Evolutionary conservation across 1,284 basidiomycete genomes (phyloP).

Genomic region (Cystobasidium slooffiae): DNA sequence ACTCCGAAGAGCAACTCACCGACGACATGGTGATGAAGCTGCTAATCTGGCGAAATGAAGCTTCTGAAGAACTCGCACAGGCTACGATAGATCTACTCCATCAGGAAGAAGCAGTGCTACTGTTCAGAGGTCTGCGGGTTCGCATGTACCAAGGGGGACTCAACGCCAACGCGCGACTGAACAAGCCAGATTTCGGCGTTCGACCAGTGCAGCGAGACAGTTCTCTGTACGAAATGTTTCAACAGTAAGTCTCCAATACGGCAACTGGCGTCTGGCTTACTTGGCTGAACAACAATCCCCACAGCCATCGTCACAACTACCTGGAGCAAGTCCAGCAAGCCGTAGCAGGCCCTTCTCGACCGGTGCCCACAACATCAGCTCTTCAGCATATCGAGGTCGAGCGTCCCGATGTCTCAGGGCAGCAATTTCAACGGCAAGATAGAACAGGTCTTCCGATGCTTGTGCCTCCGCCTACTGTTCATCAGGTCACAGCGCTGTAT

Average conservation of each 20-base stretch:
- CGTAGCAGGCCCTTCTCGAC: no score
- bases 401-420: no score
- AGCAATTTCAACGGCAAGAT: no score
- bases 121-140: slow-evolving; percentile 6
- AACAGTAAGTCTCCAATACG: not conserved
- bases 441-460: no score
- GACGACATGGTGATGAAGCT: slow-evolving; percentile 14
- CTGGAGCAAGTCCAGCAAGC: no score
- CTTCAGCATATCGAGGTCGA: no score
- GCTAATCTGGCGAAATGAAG: slow-evolving; percentile 18
- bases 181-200: slow-evolving; percentile 14
- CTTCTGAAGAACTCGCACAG: not conserved
- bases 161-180: slow-evolving; percentile 14
- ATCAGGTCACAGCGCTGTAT: no score
- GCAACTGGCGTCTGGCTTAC: no score
- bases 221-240: not conserved
- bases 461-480: no score
- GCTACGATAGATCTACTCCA: not conserved
- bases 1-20: not conserved
- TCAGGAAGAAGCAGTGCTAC: not conserved
- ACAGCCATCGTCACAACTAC: no score
- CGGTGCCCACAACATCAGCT: no score
- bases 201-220: not conserved
- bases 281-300: no score
- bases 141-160: not conserved